Evolutionary conservation across 2,329 filamentous ascomycete genomes (phyloP), one percentile per base, ranked within the genome.

Genomic region (Arthrinium phaeospermum): DNA sequence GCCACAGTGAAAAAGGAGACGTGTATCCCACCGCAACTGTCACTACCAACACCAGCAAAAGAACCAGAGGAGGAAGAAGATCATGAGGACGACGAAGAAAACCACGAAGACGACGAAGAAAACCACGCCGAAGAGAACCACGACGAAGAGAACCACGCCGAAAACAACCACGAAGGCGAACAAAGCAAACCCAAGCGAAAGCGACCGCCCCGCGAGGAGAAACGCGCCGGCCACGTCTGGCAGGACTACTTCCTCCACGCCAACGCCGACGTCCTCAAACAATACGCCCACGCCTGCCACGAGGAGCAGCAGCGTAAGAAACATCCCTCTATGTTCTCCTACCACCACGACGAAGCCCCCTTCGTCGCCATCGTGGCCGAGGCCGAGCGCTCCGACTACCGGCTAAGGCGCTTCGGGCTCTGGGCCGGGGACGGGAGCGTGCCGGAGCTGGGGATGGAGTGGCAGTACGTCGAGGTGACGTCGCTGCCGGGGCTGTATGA

Each of bases 231-330:
- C 22, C 57, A 64, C 34, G 57, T 64, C 34, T 64, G 57, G 57
- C 57, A 64, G 10, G 57, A 64, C 57, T 64, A 64, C 57, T 64
- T 64, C 34, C 5, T 64, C 30, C 57, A 64, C 57, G 57, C 41
- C 57, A 14, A 64, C 57, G 22, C 8, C 19, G 34, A n/a, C 22
- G 57, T 64, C 30, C 30, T 64, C 34, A 10, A 41, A 3, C 22
- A 22, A 34, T 41, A n/a, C 34, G 34, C 34, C 7, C 49, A 13
- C n/a, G n/a, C 4, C 19, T n/a, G 22, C 22, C 10, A 24, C 22
- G 19, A 47, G 46, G 46, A 47, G 47, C 22, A n/a, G 22, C 8
- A 4, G 22, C 4, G 7, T 7, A 51, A 12, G 1, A 24, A 24
- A 22, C 3, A 5, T n/a, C 4, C n/a, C 4, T 30, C 27, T 4